Conservation (phyloP, 352 stramenopile genomes). For the Globisporangium viniferum region DNA sequence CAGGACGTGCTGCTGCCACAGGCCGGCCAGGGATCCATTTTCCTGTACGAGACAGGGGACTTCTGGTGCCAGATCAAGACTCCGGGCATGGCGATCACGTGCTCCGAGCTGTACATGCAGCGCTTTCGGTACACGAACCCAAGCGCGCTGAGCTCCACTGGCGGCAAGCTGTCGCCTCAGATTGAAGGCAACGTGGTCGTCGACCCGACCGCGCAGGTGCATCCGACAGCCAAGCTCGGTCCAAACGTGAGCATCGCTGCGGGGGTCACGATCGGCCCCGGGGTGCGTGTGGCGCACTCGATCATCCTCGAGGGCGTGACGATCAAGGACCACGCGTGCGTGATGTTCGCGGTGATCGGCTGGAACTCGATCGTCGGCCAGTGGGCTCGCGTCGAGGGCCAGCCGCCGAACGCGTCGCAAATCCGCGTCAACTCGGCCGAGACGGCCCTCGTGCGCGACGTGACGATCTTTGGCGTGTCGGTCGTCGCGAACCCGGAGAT, state of each 20-base stretch:
- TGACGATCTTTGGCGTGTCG: constrained; percentile 87
- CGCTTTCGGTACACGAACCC: constrained; percentile 88
- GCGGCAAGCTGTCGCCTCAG: constrained; percentile 77
- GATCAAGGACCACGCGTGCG: constrained; percentile 86
- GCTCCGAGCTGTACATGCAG: constrained; percentile 90
- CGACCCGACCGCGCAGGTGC: constrained; percentile 70
- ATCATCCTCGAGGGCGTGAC: constrained; percentile 88
- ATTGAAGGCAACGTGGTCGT: constrained; percentile 89
- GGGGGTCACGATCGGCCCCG: constrained; percentile 77
- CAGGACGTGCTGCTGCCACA: constrained; percentile 84
- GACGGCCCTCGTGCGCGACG: constrained; percentile 77
- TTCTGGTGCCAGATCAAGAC: constrained; percentile 92
- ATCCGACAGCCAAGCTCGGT: constrained; percentile 83
- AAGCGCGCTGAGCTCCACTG: constrained; percentile 71
- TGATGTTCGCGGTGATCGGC: constrained; percentile 85
- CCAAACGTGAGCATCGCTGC: constrained; percentile 86
- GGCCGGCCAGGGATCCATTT: constrained; percentile 70
- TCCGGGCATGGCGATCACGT: constrained; percentile 86
- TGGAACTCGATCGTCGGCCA: constrained; percentile 89
- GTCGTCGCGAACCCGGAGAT: constrained; percentile 85
- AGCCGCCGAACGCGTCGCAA: constrained; percentile 75
- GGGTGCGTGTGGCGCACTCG: constrained; percentile 80
- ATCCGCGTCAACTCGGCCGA: constrained; percentile 69
- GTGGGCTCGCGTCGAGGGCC: constrained; percentile 81
- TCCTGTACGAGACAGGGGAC: constrained; percentile 79